phyloP scores from a whole-genome alignment of 768 basidiomycete genomes.

The Trametes cubensis region DNA sequence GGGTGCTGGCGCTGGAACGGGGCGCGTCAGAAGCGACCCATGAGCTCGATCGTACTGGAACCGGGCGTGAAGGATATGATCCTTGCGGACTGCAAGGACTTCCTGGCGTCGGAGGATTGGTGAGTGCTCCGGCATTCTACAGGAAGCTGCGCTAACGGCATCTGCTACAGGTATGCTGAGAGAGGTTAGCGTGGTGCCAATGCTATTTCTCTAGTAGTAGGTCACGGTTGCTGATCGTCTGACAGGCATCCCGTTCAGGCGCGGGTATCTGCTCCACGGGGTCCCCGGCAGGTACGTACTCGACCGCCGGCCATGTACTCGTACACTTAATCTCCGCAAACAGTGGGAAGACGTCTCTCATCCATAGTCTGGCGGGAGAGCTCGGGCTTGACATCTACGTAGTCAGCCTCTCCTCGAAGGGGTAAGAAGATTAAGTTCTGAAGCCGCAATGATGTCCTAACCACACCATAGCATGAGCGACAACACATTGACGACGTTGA shows the following conservation, averaged over 20 bases:
- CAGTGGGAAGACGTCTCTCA: conserved; percentile 85
- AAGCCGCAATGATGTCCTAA: conserved; percentile 19
- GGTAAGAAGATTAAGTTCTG: conserved; percentile 47
- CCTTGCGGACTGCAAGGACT: conserved; percentile 83
- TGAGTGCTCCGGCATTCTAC: conserved; percentile 42
- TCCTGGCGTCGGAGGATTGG: conserved; percentile 84
- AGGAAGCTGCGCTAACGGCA: conserved; percentile 21
- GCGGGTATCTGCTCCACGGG: conserved; percentile 83
- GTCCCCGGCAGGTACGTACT: conserved; percentile 75
- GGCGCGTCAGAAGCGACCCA: conserved; percentile 83
- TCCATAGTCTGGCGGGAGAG: conserved; percentile 84
- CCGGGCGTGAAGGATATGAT: conserved; percentile 92
- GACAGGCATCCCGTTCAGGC: conserved; percentile 83
- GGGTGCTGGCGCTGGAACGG: conserved; percentile 89
- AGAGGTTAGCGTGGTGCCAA: conserved; percentile 56
- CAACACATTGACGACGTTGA: conserved; percentile 82
- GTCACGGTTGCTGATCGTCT: conserved; percentile 2
- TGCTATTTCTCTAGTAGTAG: neutral
- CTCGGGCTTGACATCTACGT: conserved; percentile 90
- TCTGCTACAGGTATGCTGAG: conserved; percentile 77
- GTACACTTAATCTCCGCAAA: conserved; percentile 15
- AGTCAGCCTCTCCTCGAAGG: conserved; percentile 84
- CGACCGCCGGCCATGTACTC: neutral
- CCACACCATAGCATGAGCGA: conserved; percentile 74
- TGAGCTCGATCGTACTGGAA: conserved; percentile 91